Evolutionary conservation across 805 yeast species (phyloP), one percentile per base, ranked within the genome.

Genomic region (Yamadazyma kitorensis): DNA sequence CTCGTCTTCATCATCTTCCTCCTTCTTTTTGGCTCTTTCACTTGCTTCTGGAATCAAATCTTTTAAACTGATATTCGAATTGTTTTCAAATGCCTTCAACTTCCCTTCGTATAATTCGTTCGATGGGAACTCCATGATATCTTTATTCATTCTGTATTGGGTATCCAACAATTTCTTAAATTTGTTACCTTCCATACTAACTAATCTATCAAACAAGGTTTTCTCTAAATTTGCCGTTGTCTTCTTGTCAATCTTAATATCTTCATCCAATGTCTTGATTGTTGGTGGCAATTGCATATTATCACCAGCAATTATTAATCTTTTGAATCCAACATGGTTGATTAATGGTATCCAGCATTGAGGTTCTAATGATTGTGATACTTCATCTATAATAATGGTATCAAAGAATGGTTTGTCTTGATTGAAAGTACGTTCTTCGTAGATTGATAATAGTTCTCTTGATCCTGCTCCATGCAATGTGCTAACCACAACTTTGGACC

Each of bases 321-420:
- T 71, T 22, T 70, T 68, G 26, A 76, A 15, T 6, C 77, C 70
- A 10, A 70, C 59, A 48, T 85, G 91, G 24, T 74, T 72, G 3
- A 87, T 68, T 5, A 93, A 41, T 1, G 98, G 97, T 16, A 91
- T 88, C 97, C 97, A 89, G 50, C 97, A 88, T 45, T 91, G 95
- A 1, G 97, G 95, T 51, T 91, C 96, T 35, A 91, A 60, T 8
- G 96, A 74, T 56, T 91, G 98, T 0, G 97, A 87, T 0, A 91
- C 96, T 57, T 91, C 98, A 59, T 91, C 98, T 22, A 91, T 89
- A 9, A 93, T 84, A 20, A 91, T 67, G 0, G 95, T 78, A 44
- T 86, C 86, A 51, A 91, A 86, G 9, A 79, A 52, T 3, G 68
- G 62, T 17, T 56, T 54, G 3, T 55, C 59, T 6, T 24, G 28